Base-by-base conservation (phyloP, 2,329 filamentous ascomycete genomes). In the Fusarium pseudonygamai region DNA sequence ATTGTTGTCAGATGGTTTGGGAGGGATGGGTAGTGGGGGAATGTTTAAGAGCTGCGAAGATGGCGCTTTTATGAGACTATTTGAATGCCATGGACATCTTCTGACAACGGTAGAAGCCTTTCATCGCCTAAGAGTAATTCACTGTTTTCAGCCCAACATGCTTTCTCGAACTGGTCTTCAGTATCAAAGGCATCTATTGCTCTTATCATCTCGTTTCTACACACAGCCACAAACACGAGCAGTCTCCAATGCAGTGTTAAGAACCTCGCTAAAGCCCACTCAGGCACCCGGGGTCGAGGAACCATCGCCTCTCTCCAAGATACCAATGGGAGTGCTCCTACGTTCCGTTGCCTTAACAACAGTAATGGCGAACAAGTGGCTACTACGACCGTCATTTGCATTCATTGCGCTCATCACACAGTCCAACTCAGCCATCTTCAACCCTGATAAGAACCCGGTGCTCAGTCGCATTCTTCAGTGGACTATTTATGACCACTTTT, bases 401-500 rank as follows among this genome's bases (percentile, higher is more conserved):
- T 59, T 78, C 36, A 69, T 80, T 7, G 72, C 72, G 8, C 26
- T 76, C 2, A 60, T 80, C 10, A 75, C 76, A 16, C 71, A 71
- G 11, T 75, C 79, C 14, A 83, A 82, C 15, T 67, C 74, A 0
- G 14, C 61, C 4, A 59, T 87, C 4, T 78, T 87, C 37, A 85
- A 87, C 70, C 85, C 87, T 1, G 85, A 87, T 59, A 82, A 80
- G 34, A 80, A 80, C 34, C 76, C 74, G 2, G 13, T 78, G 2
- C 66, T 80, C 22, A 87, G 87, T 73, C 81, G 81, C 2, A 24
- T 87, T 7, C 75, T 89, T 16, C 82, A 84, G 47, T 78, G 82
- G 55, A 76, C 85, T 7, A 81, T 89, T 22, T 89, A 89, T 73
- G 84, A 88, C 65, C 88, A 89, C 52, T 89, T 89, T 78, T 89